phyloP scores from a whole-genome alignment of 2,329 filamentous ascomycete species.

The Phaeoacremonium minimum region DNA sequence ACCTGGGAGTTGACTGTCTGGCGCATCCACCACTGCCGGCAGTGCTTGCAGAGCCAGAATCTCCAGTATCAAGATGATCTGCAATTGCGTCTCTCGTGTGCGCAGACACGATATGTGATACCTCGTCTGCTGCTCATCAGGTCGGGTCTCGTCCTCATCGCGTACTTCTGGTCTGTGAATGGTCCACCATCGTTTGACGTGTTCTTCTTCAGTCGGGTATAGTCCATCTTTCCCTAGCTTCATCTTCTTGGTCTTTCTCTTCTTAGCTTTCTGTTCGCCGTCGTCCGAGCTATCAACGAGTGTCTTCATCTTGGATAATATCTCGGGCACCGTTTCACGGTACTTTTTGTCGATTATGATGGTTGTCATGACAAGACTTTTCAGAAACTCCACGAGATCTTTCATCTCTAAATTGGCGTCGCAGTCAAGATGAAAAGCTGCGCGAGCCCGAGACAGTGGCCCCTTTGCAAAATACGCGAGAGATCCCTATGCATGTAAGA shows the following conservation, averaged over 20 bases:
- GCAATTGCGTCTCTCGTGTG: conserved; percentile 73
- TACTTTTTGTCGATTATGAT: conserved; percentile 76
- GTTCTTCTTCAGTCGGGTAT: conserved; percentile 61
- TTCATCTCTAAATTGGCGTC: conserved; percentile 56
- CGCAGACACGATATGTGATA: conserved; percentile 62
- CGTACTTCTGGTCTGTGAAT: conserved; percentile 42
- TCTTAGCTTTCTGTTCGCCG: conserved; percentile 34
- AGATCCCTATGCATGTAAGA: conserved; percentile 50
- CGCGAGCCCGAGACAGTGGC: conserved; percentile 69
- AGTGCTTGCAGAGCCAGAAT: conserved; percentile 65
- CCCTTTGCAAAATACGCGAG: conserved; percentile 83
- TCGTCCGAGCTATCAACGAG: conserved; percentile 52
- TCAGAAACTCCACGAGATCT: conserved; percentile 66
- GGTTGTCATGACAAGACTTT: conserved; percentile 61
- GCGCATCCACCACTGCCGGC: conserved; percentile 31
- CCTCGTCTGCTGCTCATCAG: conserved; percentile 50
- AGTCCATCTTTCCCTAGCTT: conserved; percentile 65
- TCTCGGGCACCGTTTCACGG: conserved; percentile 61
- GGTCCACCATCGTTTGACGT: conserved; percentile 69
- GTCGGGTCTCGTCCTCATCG: conserved; percentile 43
- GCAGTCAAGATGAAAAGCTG: conserved; percentile 61
- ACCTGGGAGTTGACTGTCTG: conserved; percentile 42
- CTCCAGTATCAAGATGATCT: conserved; percentile 76
- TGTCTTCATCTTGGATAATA: conserved; percentile 54
- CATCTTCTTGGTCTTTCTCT: conserved; percentile 57